Conservation (phyloP, 2,329 filamentous ascomycete species). For the Macrophomina phaseolina region DNA sequence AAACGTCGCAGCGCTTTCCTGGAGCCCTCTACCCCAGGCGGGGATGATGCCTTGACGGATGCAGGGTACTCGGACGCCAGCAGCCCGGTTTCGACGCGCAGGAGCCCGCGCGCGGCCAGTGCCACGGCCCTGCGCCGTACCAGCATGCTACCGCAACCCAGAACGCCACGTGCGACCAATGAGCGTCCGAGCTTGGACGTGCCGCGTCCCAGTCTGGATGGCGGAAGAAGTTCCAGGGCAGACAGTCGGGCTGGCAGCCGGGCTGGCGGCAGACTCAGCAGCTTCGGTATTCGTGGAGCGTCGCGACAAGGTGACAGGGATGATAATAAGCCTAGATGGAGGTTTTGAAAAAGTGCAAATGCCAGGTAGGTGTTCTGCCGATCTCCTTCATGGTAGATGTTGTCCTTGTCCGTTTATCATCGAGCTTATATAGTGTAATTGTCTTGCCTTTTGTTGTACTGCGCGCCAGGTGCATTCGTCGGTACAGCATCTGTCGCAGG, state of each 20-base stretch:
- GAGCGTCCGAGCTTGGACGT: constrained; percentile 13
- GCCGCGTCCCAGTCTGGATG: constrained; percentile 22
- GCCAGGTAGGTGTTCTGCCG: constrained; percentile 6
- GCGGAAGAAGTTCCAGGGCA: constrained; percentile 14
- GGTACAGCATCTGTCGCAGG: not conserved
- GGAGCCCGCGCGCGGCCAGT: constrained; percentile 20
- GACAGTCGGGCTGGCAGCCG: constrained; percentile 25
- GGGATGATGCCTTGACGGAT: constrained; percentile 6
- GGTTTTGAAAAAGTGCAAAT: not conserved
- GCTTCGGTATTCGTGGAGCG: not conserved
- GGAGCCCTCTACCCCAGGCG: constrained; percentile 1
- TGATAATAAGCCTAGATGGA: constrained; percentile 12
- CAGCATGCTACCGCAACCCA: constrained; percentile 26
- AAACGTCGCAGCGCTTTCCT: constrained; percentile 20
- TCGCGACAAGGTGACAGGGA: constrained; percentile 16
- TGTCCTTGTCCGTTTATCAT: not conserved
- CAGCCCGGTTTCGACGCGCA: constrained; percentile 21
- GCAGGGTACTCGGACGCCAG: constrained; percentile 16
- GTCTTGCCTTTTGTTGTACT: not conserved
- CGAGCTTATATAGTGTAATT: constrained; percentile 11
- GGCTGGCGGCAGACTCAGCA: constrained; percentile 21
- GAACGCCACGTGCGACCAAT: not conserved
- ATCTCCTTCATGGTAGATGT: not conserved
- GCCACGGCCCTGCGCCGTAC: constrained; percentile 17
- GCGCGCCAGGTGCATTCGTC: constrained; percentile 8